These are phyloP conservation scores for Colletotrichum lindemuthianum DNA, from an alignment of 2,329 filamentous ascomycete species.

Conservation along the genomic window DNA sequence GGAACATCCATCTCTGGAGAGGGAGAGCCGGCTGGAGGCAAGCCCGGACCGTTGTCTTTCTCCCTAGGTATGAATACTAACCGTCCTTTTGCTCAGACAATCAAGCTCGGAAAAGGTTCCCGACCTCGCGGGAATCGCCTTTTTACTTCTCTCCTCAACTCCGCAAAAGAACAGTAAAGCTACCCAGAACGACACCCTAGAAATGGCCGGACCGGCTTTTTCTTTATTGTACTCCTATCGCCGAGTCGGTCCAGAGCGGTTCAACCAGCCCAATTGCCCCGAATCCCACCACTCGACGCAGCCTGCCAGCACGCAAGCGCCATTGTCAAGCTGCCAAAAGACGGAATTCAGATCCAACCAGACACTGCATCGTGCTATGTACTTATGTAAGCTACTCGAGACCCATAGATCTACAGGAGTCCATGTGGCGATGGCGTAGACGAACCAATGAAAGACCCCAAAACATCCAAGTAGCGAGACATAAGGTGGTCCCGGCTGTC, in stretches of 20 bases:
- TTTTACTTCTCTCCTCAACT: no score
- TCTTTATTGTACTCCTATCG: constrained; percentile 3
- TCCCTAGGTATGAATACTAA: no score
- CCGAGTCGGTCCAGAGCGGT: constrained; percentile 6
- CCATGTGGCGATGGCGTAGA: constrained; percentile 26
- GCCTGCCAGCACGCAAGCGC: neutral
- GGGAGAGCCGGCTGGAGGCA: no score
- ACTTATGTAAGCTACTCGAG: constrained; percentile 17
- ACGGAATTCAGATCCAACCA: no score
- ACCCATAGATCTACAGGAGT: constrained; percentile 35
- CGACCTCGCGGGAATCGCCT: no score
- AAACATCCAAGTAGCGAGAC: constrained; percentile 2
- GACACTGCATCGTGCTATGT: neutral
- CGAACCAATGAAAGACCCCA: constrained; percentile 12
- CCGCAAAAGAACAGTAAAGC: no score
- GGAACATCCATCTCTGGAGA: no score
- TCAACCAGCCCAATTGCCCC: constrained; percentile 16
- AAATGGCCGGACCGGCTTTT: neutral
- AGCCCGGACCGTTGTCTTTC: no score
- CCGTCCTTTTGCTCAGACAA: no score
- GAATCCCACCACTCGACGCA: constrained; percentile 5
- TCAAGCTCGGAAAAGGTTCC: no score
- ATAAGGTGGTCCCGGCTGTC: constrained; percentile 14
- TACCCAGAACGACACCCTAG: no score
- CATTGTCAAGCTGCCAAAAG: no score